These are phyloP conservation scores for Penicillium salamii DNA, from an alignment of 495 filamentous ascomycete genomes.

Conservation along the genomic window DNA sequence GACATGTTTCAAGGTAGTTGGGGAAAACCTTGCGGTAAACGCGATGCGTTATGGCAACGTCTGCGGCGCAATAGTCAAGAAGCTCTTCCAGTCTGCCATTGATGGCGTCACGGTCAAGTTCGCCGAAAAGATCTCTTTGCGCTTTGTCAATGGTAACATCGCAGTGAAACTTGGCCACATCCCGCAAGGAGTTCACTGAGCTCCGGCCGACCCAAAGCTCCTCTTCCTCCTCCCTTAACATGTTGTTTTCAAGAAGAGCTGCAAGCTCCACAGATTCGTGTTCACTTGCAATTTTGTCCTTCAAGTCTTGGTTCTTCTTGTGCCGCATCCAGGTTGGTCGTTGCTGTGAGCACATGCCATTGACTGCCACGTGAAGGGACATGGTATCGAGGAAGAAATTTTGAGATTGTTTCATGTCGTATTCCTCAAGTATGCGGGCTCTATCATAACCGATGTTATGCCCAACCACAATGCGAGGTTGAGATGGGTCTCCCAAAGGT, in stretches of 20 bases:
- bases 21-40: conserved; percentile 92
- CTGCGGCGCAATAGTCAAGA: conserved; percentile 92
- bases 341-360: conserved; percentile 98
- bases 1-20: conserved; percentile 80
- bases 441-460: conserved; percentile 97
- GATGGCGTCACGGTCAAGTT: conserved; percentile 69
- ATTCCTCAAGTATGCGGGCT: conserved; percentile 86
- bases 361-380: conserved; percentile 96
- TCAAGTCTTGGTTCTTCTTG: conserved; percentile 79
- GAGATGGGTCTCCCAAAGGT: conserved; percentile 71
- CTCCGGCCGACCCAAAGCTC: conserved; percentile 94
- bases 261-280: conserved; percentile 68
- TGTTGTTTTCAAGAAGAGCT: conserved; percentile 63
- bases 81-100: conserved; percentile 70
- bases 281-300: conserved; percentile 75
- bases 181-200: conserved; percentile 89
- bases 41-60: conserved; percentile 87
- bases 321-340: conserved; percentile 96
- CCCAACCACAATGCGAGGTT: conserved; percentile 76
- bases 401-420: conserved; percentile 72
- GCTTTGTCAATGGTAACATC: conserved; percentile 89
- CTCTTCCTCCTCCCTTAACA: conserved; percentile 76
- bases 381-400: conserved; percentile 96
- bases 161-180: conserved; percentile 96
- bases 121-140: conserved; percentile 81